These are phyloP conservation scores for Lactifluus volemus DNA, from an alignment of 768 basidiomycete species.

Conservation along the genomic window DNA sequence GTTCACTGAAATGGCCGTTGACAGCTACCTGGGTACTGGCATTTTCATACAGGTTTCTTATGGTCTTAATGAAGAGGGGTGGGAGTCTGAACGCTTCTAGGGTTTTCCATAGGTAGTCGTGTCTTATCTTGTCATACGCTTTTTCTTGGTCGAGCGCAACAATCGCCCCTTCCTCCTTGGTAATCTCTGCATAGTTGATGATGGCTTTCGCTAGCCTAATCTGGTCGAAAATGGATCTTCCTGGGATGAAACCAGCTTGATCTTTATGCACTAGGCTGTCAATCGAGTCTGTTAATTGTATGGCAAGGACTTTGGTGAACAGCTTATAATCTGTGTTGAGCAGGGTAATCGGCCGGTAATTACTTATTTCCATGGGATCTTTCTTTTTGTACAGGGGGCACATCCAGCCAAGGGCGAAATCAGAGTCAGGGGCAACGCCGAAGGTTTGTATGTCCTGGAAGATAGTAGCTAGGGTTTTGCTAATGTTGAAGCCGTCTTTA, in stretches of 20 bases:
- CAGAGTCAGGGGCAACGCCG: not conserved
- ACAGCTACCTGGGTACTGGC: not conserved
- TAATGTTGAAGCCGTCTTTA: not conserved
- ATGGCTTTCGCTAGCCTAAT: not conserved
- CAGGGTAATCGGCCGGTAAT: conserved; percentile 13
- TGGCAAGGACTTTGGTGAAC: conserved; percentile 16
- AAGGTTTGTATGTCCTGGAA: not conserved
- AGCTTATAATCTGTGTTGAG: conserved; percentile 30
- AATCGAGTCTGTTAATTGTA: not conserved
- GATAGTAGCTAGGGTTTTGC: not conserved
- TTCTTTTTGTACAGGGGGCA: conserved; percentile 37
- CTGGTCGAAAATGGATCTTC: not conserved
- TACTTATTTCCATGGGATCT: not conserved
- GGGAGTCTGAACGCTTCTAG: not conserved
- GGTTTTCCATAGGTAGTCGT: conserved; percentile 10
- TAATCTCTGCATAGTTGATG: not conserved
- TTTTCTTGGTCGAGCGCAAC: conserved; percentile 2
- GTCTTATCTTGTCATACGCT: conserved; percentile 15
- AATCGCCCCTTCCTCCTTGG: not conserved
- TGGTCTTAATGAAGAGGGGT: not conserved
- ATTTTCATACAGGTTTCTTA: not conserved
- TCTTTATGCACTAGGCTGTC: not conserved
- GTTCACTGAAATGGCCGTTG: not conserved
- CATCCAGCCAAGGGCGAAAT: conserved; percentile 28
- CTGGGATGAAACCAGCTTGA: conserved; percentile 10